Evolutionary conservation across 2,329 filamentous ascomycete species (phyloP), one percentile per base, ranked within the genome.

Genomic region (Macrophomina phaseolina): DNA sequence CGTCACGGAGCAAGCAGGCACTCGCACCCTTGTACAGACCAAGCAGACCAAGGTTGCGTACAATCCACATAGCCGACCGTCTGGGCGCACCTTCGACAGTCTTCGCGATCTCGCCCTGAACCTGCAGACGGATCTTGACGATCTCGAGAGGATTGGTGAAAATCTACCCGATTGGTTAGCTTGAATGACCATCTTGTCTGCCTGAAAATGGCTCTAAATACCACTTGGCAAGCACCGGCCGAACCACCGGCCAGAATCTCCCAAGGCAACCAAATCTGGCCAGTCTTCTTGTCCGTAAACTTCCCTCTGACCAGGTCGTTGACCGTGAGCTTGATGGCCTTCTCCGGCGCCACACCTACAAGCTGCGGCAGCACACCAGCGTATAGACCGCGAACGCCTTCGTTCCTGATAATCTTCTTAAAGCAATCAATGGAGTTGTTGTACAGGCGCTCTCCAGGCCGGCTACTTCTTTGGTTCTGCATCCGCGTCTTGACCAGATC

Each of bases 91-190:
- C 90, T 70, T 95, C 91, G 32, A 92, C 89, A 56, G 85, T 91
- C 83, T 97, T 98, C 70, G 93, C 90, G 49, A 97, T 89, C 81
- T 99, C 95, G 68, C 95, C 95, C 83, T 99, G 95, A 30, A 99
- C 91, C 80, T 99, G 95, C 64, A 99, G 89, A 71, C 95, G 91
- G 77, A 99, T 99, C 85, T 99, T 99, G 84, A 99, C 95, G 76
- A 99, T 99, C 80, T 99, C 95, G 18, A 99, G 89, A 32, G 95
- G 95, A 80, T 98, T 99, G 72, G 93, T 97, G 81, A 98, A 98
- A 73, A 97, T 89, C 92, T 94, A 62, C 32, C 52, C 7, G 18
- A 51, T 6, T 23, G 42, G 16, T 65, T 32, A 66, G 66, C 73
- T 69, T 73, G 67, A 66, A 40, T 42, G 1, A 64, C 23, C 30